Percentiles rank a stretch among this genome's conserved stretches.
phyloP scores from a whole-genome alignment of 2,329 filamentous ascomycete genomes.

The Ambrosiella cleistominuta region DNA sequence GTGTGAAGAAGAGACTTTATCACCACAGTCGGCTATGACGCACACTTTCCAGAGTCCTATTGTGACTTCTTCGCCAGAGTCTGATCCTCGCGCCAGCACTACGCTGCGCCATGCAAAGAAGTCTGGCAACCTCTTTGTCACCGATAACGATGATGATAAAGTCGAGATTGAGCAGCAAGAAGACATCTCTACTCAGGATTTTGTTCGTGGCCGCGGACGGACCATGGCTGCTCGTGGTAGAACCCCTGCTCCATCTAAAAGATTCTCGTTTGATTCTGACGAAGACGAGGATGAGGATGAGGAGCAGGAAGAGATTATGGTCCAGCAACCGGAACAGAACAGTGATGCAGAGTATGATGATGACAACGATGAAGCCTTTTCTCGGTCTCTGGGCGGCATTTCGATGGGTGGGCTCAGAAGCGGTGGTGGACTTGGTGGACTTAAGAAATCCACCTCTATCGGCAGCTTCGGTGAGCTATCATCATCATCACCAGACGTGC shows the following conservation, averaged over 20 bases:
- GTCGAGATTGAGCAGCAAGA: slow-evolving; percentile 17
- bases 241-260: slow-evolving; percentile 15
- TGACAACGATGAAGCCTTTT: slow-evolving; percentile 15
- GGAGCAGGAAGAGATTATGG: background rate
- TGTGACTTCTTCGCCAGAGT: slow-evolving; percentile 51
- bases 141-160: slow-evolving; percentile 38
- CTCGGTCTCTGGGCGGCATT: slow-evolving; percentile 7
- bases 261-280: slow-evolving; percentile 13
- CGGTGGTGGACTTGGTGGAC: slow-evolving; percentile 16
- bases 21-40: slow-evolving; percentile 44
- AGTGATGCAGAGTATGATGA: slow-evolving; percentile 16
- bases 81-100: slow-evolving; percentile 54
- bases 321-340: background rate
- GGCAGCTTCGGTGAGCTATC: slow-evolving; percentile 26
- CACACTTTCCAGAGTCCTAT: slow-evolving; percentile 36
- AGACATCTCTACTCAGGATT: slow-evolving; percentile 13
- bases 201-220: background rate
- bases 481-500: slow-evolving; percentile 40
- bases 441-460: slow-evolving; percentile 32
- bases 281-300: slow-evolving; percentile 7
- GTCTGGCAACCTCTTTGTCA: slow-evolving; percentile 45
- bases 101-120: slow-evolving; percentile 34
- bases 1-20: slow-evolving; percentile 60
- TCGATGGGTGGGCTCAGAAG: slow-evolving; percentile 1
- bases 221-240: slow-evolving; percentile 9